Evolutionary conservation across 495 filamentous ascomycete species (phyloP), one percentile per base, ranked within the genome.

Genomic region (Ascodesmis nigricans): DNA sequence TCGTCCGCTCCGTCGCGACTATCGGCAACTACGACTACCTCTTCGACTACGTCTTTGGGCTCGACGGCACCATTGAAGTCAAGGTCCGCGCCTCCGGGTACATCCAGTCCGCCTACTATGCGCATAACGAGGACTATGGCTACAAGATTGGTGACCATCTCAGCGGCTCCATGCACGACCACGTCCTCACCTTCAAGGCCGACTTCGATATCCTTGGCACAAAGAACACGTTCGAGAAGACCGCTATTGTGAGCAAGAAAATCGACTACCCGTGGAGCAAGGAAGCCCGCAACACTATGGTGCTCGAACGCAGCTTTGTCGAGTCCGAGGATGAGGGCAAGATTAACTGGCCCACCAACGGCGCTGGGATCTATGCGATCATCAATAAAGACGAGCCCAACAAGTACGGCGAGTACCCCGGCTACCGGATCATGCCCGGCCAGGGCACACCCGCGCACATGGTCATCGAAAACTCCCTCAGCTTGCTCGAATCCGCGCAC

Each of bases 121-220:
- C 58, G 14, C 50, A 60, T 30, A 62, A 60, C 33, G 52, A 59
- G n/a, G 60, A 66, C 21, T 68, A 66, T 41, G 64, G 66, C n/a
- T 67, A 61, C 48, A 56, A 58, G 25, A 64, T 67, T 40, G 59
- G 67, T 36, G 61, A 70, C 31, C 50, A 52, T 22, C 47, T 67
- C 1, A 53, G 56, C 19, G 59, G 64, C n/a, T 55, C 53, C 33
- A 68, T 71, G 59, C 67, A 72, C 49, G 64, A 67, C 42, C 67
- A 72, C 38, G 63, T 69, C 4, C 49, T 71, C 16, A 67, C 65
- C 46, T 70, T 59, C 55, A 69, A 69, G 48, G 58, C 55, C 27
- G 66, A 69, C 45, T 53, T 69, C 15, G 63, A 69, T 45, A 57
- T 68, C 29, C 50, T 58, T 6, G 66, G 65, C 22, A 53, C 50